phyloP scores from a whole-genome alignment of 2,329 filamentous ascomycete genomes.

The Ophiocordyceps unilateralis region DNA sequence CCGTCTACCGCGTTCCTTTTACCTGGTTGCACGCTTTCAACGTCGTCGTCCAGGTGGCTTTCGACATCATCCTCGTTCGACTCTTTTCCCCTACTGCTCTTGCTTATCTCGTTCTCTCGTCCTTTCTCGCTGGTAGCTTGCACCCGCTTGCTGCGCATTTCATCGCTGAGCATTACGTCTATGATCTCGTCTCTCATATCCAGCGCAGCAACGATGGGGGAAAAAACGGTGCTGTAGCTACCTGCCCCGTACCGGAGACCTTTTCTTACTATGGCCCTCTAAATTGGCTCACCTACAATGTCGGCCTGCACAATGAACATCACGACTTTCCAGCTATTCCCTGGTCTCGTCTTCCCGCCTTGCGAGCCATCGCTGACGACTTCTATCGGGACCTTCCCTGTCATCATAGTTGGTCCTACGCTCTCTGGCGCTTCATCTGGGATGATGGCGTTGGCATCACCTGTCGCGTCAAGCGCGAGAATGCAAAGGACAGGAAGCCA shows the following conservation, averaged over 20 bases:
- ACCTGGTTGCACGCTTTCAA: constrained; percentile 76
- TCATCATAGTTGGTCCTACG: constrained; percentile 81
- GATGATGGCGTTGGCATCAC: constrained; percentile 80
- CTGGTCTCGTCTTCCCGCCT: constrained; percentile 68
- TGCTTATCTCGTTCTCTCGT: constrained; percentile 72
- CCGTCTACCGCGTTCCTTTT: constrained; percentile 77
- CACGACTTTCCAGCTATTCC: constrained; percentile 96
- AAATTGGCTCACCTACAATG: constrained; percentile 90
- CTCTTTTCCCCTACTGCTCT: constrained; percentile 46
- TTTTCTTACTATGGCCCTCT: constrained; percentile 92
- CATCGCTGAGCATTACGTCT: constrained; percentile 93
- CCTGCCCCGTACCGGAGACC: constrained; percentile 66
- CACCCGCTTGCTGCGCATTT: constrained; percentile 95
- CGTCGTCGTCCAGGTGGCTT: constrained; percentile 55
- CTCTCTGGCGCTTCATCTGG: constrained; percentile 89
- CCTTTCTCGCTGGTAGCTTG: constrained; percentile 82
- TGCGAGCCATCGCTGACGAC: constrained; percentile 69
- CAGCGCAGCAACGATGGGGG: constrained; percentile 16
- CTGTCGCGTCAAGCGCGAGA: constrained; percentile 82
- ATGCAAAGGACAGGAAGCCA: constrained; percentile 43
- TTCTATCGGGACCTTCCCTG: constrained; percentile 80
- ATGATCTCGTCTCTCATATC: constrained; percentile 41
- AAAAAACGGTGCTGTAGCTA: constrained; percentile 3
- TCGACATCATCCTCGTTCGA: constrained; percentile 55
- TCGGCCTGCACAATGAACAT: constrained; percentile 95